Percentiles rank a stretch among this genome's conserved stretches.
Conservation (phyloP, 306 rosid species). For the Psophocarpus tetragonolobus region DNA sequence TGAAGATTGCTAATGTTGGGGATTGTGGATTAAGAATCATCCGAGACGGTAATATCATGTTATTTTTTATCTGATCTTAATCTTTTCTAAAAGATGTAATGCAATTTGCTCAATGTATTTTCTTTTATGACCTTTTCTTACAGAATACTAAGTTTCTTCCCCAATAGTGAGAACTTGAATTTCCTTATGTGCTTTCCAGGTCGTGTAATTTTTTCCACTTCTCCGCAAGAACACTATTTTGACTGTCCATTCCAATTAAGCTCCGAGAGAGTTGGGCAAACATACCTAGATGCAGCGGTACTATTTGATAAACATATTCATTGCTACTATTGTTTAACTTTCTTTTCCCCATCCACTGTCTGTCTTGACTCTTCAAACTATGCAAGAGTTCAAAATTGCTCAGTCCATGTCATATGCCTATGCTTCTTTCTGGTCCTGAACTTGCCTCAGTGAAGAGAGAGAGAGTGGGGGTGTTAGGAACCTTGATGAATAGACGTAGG, state of each 20-base stretch:
- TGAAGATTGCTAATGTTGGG: conserved; percentile 90
- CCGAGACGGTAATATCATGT: conserved; percentile 61
- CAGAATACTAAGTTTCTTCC: background rate
- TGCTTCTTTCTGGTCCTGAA: conserved; percentile 13
- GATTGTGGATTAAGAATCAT: conserved; percentile 86
- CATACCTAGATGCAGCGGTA: conserved; percentile 89
- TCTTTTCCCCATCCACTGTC: background rate
- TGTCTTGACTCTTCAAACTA: conserved; percentile 4
- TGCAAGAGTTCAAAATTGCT: background rate
- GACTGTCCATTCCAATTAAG: conserved; percentile 92
- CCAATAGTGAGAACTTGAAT: conserved; percentile 6
- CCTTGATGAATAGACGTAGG: no score
- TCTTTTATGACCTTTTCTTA: background rate
- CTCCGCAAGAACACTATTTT: conserved; percentile 94
- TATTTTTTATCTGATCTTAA: conserved; percentile 1
- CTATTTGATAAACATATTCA: background rate
- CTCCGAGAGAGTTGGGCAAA: conserved; percentile 82
- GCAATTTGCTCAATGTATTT: background rate
- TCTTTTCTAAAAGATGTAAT: background rate
- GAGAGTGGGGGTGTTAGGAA: background rate
- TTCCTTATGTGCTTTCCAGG: conserved; percentile 48
- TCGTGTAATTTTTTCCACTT: conserved; percentile 61
- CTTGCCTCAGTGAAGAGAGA: background rate
- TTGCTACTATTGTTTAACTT: background rate
- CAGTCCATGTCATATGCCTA: background rate